Evolutionary conservation across 2,329 filamentous ascomycete genomes (phyloP), one percentile per base, ranked within the genome.

Genomic region (Ophiostoma montium): DNA sequence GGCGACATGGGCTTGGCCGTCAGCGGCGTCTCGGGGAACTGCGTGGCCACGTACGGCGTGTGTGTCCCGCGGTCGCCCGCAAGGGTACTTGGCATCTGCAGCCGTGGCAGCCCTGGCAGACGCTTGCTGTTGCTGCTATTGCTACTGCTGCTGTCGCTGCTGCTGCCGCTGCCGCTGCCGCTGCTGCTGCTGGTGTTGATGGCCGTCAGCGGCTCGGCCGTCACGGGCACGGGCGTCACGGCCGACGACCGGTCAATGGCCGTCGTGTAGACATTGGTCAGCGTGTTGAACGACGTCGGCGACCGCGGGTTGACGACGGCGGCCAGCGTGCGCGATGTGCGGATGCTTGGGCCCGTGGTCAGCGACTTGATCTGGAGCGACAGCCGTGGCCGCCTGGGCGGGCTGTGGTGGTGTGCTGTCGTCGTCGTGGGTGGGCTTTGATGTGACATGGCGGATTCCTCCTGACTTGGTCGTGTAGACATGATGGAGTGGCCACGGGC

Each of bases 201-300:
- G 47, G 72, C 69, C 1, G 51, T 53, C 15, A 48, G 2, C 4
- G 49, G 48, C 13, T 48, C 49, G n/a, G 47, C 41, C 10, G 49
- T 35, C 32, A 35, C 32, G 2, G 70, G 67, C 33, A 65, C 57
- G 3, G 74, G 71, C 1, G 74, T 72, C 27, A 74, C 70, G 1
- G 74, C 71, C 23, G 23, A 27, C 23, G 74, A 71, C 53, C 75
- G 72, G 61, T 78, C 76, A 48, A 82, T 78, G 52, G 77, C 74
- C 3, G 74, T 75, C 23, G 74, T 72, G 57, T 82, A 82, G 52
- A 77, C 73, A 62, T 82, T 82, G 48, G 77, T 79, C 35, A 82
- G 69, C 2, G 78, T 82, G 62, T 82, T 82, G 65, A 80, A 80
- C 19, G 76, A 67, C 1, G 78, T 82, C 3, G 76, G 75, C 31